A percentile compares a stretch with the other conserved stretches of the same genome.
Evolutionary conservation across 2,329 filamentous ascomycete species (phyloP).

Genomic region (Blumeria hordei): DNA sequence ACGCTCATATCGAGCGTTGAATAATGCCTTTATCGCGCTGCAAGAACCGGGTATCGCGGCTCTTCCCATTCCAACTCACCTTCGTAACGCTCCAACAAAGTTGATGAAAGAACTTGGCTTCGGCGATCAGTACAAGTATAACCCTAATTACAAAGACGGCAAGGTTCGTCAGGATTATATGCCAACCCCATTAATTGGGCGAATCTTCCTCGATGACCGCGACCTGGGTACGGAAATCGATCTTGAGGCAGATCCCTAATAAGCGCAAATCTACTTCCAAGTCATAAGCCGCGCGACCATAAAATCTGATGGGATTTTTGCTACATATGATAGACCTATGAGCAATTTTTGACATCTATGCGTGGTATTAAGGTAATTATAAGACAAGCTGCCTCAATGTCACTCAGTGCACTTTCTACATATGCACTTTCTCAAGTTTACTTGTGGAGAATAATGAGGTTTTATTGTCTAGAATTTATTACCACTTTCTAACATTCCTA

Average conservation of each 20-base stretch:
- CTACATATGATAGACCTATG: no score
- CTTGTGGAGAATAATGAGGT: no score
- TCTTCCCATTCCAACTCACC: constrained; percentile 62
- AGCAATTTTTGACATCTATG: no score
- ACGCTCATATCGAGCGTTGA: constrained; percentile 58
- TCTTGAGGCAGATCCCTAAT: constrained; percentile 15
- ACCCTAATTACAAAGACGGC: constrained; percentile 69
- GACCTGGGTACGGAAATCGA: constrained; percentile 65
- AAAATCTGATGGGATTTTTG: no score
- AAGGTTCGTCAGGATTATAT: constrained; percentile 71
- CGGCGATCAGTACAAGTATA: constrained; percentile 87
- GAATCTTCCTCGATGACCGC: constrained; percentile 52
- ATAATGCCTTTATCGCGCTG: constrained; percentile 56
- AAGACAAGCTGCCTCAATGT: no score
- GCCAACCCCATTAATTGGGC: constrained; percentile 48
- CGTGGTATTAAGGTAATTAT: no score
- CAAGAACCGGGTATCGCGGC: constrained; percentile 63
- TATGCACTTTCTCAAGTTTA: no score
- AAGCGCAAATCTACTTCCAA: no score
- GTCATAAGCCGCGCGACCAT: no score
- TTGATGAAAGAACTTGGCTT: constrained; percentile 87
- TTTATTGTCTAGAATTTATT: no score
- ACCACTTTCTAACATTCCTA: no score
- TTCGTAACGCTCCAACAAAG: constrained; percentile 77
- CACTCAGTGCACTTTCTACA: no score